Evolutionary conservation across 768 basidiomycete species (phyloP), one percentile per base, ranked within the genome.

Genomic region (Pilatotrama ljubarskyi): DNA sequence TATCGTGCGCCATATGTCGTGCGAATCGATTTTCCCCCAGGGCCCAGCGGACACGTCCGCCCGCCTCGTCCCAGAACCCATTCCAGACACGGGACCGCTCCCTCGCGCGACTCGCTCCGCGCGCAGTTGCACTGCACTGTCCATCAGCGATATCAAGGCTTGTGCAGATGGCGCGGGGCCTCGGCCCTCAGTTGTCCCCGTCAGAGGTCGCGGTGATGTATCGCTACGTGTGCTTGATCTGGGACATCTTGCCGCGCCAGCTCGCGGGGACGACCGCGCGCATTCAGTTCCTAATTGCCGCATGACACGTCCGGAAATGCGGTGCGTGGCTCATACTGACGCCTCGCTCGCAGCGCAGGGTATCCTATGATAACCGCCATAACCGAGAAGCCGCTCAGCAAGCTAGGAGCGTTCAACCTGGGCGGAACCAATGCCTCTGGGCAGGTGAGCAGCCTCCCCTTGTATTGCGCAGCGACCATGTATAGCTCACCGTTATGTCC

Each of bases 371-470:
- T 74, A n/a, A 67, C 68, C 6, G 72, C 70, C 51, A 64, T 73
- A 22, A 72, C 66, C 18, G 58, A 52, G 37, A 32, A 26, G 14
- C 55, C 53, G n/a, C 56, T 63, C 36, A 65, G 67, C 35, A 72
- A 60, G 1, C 70, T 74, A 26, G 75, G 75, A 35, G 78, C 64
- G 36, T 83, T 76, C 71, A 79, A 78, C 61, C 58, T 83, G 9
- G 82, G 81, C 11, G 81, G 80, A 0, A 74, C 74, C 44, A 83
- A 83, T 64, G 69, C 73, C 20, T 74, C 75, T 2, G 82, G 83
- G 14, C 82, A 84, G 68, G 77, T 71, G 41, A 43, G 51, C 40
- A 36, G 8, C 22, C 48, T 37, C 25, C 18, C 25, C 25, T 15
- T 20, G n/a, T n/a, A 36, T 14, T 32, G 32, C n/a, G 9, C 44